These are phyloP conservation scores for Leccinum imitatum DNA, from an alignment of 768 basidiomycete species.

Conservation along the genomic window DNA sequence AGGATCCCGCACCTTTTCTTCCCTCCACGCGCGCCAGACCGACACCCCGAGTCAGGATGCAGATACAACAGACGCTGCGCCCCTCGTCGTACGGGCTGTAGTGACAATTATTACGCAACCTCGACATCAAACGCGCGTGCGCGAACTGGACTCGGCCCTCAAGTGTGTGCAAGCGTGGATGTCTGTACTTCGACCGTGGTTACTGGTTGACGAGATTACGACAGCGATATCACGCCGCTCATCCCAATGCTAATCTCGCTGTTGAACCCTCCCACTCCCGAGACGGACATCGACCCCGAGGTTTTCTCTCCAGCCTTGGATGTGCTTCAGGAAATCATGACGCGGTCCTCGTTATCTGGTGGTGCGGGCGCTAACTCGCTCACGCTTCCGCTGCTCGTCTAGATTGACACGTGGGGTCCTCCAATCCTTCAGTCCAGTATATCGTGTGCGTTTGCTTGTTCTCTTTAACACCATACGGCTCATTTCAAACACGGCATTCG, in stretches of 20 bases:
- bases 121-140: conserved; percentile 25
- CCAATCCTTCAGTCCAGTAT: conserved; percentile 42
- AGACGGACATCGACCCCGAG: conserved; percentile 36
- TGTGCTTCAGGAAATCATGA: conserved; percentile 74
- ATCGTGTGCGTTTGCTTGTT: conserved; percentile 32
- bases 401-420: conserved; percentile 59
- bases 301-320: conserved; percentile 67
- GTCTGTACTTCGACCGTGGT: conserved; percentile 45
- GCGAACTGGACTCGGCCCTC: conserved; percentile 67
- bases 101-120: conserved; percentile 50
- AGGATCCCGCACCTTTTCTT: conserved; percentile 27
- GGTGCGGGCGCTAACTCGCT: conserved; percentile 68
- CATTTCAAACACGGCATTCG: neutral
- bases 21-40: too few species aligned
- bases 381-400: conserved; percentile 82
- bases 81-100: conserved; percentile 72
- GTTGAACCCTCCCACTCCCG: too few species aligned
- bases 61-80: conserved; percentile 57
- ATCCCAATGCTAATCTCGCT: too few species aligned
- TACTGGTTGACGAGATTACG: conserved; percentile 2
- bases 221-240: too few species aligned
- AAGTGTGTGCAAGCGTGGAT: conserved; percentile 87
- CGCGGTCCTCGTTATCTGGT: conserved; percentile 68
- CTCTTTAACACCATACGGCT: neutral
- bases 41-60: too few species aligned